Base-by-base conservation (phyloP, 306 rosid species). In the Lathyrus tuberosus region DNA sequence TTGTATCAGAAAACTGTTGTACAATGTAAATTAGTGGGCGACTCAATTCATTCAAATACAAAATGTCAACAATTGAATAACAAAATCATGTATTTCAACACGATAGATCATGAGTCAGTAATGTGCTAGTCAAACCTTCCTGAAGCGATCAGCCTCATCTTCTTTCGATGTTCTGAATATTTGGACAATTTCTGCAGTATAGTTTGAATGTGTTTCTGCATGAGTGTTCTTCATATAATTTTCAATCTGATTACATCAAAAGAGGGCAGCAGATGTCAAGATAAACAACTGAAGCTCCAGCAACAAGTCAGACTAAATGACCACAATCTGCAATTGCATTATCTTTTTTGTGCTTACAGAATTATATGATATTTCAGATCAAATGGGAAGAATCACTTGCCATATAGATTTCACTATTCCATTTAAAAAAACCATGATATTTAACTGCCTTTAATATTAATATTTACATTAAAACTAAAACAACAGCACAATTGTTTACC, bases 161-260 rank as follows among this genome's bases (percentile, higher is more conserved):
- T 84, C 80, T 80, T 82, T 91, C 20, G 86, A 81, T 53, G 81
- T 85, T 66, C 81, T 81, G 70, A 95, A 89, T 83, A 95, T 75
- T 71, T 84, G 95, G 73, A 71, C 88, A 73, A 91, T 84, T 31
- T 87, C 86, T 70, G 83, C 96, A 3, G 84, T 62, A 65, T 91
- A 94, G 69, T 79, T 82, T 80, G 99, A 80, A 83, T 94, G 99
- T 12, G 97, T 91, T 77, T 87, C 73, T 4, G 97, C 97, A 64
- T 91, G 99, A 69, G 99, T 91, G 72, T 94, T 86, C 74, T 80
- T 84, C 86, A 73, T 78, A 72, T 94, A 94, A 70, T 84, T 85
- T 40, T 86, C 86, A 82, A 93, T 82, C 98, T 93, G 80, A 62
- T 62, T 51, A 74, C 77, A 76, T 72, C 71, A 72, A 67, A 54